Evolutionary conservation across 768 basidiomycete species (phyloP).

Genomic region (Boletales sp.): DNA sequence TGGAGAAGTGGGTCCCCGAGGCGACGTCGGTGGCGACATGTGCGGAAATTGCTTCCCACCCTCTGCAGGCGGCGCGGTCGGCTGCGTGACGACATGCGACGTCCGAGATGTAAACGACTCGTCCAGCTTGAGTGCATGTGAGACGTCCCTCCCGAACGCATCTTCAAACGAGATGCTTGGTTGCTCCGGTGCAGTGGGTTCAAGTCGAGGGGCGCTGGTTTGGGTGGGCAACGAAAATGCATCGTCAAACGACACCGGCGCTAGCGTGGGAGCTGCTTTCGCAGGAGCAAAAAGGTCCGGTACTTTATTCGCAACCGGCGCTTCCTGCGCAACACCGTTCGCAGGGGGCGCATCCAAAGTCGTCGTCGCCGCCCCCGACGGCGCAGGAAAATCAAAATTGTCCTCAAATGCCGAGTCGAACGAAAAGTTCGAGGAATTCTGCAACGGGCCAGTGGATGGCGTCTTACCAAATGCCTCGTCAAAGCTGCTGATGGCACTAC

Average conservation of each 20-base stretch:
- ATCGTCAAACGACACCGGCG: conserved; percentile 43
- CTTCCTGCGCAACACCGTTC: conserved; percentile 23
- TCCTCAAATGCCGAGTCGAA: conserved; percentile 67
- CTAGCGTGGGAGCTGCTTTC: conserved; percentile 15
- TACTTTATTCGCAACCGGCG: conserved; percentile 6
- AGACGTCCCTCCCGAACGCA: conserved; percentile 45
- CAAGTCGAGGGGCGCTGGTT: conserved; percentile 10
- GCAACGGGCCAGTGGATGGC: conserved; percentile 35
- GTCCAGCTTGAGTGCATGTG: conserved; percentile 38
- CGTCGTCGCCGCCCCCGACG: conserved; percentile 32
- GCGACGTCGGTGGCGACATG: conserved; percentile 40
- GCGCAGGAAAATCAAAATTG: conserved; percentile 58
- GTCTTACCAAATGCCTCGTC: conserved; percentile 71
- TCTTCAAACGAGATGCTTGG: conserved; percentile 47
- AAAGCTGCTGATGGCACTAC: conserved; percentile 51
- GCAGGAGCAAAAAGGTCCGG: conserved; percentile 13
- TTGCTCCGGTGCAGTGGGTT: conserved; percentile 11
- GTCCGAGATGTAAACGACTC: conserved; percentile 34
- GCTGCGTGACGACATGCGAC: conserved; percentile 27
- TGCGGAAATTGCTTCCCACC: conserved; percentile 33
- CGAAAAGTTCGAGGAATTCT: conserved; percentile 40
- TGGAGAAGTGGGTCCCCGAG: conserved; percentile 31
- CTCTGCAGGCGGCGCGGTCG: conserved; percentile 16
- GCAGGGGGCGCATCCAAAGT: conserved; percentile 15
- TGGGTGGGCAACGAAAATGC: conserved; percentile 36